Conservation (phyloP, 768 basidiomycete genomes). For the Lentinula sp. region DNA sequence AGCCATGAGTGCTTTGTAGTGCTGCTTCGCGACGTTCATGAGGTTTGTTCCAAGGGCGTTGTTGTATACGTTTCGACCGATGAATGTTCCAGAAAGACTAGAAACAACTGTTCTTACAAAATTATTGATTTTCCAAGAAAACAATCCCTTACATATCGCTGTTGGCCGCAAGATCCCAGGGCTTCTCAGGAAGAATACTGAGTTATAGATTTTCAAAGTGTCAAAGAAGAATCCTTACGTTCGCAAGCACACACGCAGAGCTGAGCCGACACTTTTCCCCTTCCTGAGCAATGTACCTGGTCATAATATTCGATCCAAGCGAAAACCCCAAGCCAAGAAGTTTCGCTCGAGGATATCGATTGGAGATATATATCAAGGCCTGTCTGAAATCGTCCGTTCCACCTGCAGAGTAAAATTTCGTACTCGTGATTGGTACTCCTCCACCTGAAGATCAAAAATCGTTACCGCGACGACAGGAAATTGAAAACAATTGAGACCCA, state of each 20-base stretch:
- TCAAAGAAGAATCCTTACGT: slow-evolving; percentile 29
- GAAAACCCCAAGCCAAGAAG: slow-evolving; percentile 69
- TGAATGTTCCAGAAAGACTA: slow-evolving; percentile 32
- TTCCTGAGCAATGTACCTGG: slow-evolving; percentile 61
- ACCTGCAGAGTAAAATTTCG: slow-evolving; percentile 59
- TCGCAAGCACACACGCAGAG: slow-evolving; percentile 42
- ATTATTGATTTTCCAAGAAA: not conserved
- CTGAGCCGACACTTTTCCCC: slow-evolving; percentile 38
- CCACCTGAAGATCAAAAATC: slow-evolving; percentile 34
- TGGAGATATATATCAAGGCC: slow-evolving; percentile 52
- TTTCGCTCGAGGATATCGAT: slow-evolving; percentile 51
- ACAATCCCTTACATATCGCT: slow-evolving; percentile 13
- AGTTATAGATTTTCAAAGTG: too few species aligned
- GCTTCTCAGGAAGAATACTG: not conserved
- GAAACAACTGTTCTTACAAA: slow-evolving; percentile 1
- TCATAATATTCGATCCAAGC: slow-evolving; percentile 67
- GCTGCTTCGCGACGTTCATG: slow-evolving; percentile 26
- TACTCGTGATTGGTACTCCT: slow-evolving; percentile 50
- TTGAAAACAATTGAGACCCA: slow-evolving; percentile 19
- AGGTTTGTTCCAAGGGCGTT: slow-evolving; percentile 47
- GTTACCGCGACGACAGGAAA: not conserved
- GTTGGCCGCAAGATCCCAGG: slow-evolving; percentile 9
- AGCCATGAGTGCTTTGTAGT: slow-evolving; percentile 23
- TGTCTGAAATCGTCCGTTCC: slow-evolving; percentile 63
- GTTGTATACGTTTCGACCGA: slow-evolving; percentile 39